Percentiles rank a stretch among this genome's conserved stretches.
These are phyloP conservation scores for Entomophthora muscae DNA, from an alignment of 371 early-diverging fungal species.

Conservation along the genomic window DNA sequence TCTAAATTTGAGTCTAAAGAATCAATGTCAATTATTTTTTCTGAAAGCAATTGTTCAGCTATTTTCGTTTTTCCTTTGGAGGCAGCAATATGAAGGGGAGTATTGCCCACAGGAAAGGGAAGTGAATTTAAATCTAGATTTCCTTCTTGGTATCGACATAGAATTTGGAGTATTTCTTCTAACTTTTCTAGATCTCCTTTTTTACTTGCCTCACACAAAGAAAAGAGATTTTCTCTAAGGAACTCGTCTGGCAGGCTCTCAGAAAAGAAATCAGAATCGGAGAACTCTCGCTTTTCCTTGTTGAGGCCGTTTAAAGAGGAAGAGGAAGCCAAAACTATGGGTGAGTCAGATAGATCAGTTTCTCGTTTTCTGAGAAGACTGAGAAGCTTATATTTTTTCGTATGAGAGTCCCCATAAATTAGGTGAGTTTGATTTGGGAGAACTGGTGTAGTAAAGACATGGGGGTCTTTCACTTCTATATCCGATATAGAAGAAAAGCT, in stretches of 20 bases:
- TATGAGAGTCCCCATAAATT: background rate
- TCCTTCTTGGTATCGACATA: background rate
- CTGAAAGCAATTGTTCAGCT: background rate
- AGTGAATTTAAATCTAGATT: background rate
- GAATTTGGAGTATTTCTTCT: background rate
- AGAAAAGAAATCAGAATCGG: background rate
- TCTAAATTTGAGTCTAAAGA: background rate
- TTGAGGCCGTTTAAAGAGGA: background rate
- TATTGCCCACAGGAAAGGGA: constrained; percentile 26
- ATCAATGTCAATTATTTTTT: background rate
- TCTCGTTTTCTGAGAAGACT: background rate
- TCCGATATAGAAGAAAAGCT: too few species aligned
- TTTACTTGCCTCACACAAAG: constrained; percentile 10
- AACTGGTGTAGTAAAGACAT: background rate
- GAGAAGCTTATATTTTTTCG: background rate
- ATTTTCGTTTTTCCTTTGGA: constrained; percentile 40
- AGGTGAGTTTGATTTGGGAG: background rate
- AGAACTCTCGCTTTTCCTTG: background rate
- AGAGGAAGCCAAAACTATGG: background rate
- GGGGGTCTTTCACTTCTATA: too few species aligned
- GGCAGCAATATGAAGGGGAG: constrained; percentile 43
- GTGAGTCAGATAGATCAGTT: background rate
- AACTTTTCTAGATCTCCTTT: background rate
- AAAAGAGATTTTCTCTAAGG: background rate
- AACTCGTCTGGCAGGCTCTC: background rate